phyloP scores from a whole-genome alignment of 2,329 filamentous ascomycete genomes.

The Apiospora aurea region DNA sequence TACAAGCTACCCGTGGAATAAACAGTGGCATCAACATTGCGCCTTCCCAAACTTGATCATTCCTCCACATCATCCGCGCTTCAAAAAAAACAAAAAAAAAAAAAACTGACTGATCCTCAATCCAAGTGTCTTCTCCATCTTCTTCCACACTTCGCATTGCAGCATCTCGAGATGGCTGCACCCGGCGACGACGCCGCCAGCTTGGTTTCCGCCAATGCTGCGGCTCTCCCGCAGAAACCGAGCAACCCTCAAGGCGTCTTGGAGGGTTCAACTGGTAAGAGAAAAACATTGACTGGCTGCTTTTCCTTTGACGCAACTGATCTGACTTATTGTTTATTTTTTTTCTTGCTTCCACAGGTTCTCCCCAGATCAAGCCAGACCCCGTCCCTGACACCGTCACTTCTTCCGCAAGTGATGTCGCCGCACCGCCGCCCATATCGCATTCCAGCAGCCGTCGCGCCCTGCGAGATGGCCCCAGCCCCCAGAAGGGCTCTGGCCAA shows the following conservation, averaged over 20 bases:
- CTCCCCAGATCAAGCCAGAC: conserved; percentile 6
- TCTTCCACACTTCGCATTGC: background rate
- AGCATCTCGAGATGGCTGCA: background rate
- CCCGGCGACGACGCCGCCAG: background rate
- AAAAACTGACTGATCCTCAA: background rate
- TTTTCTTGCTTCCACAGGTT: background rate
- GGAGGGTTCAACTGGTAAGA: background rate
- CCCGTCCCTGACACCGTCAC: background rate
- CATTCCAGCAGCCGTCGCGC: background rate
- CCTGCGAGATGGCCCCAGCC: conserved; percentile 31
- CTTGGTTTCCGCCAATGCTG: background rate
- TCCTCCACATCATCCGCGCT: background rate
- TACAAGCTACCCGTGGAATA: background rate
- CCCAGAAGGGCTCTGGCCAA: conserved; percentile 37
- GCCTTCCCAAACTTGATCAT: background rate
- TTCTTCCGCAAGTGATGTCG: background rate
- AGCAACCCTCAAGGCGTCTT: background rate
- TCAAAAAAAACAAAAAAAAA: background rate
- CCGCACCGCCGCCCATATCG: background rate
- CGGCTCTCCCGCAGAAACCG: background rate
- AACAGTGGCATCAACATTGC: background rate
- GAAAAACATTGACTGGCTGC: background rate
- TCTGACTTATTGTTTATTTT: background rate
- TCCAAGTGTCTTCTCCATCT: background rate
- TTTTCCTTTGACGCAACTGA: too few relatives aligned